Conservation (phyloP, 2,329 filamentous ascomycete species). For the Fusarium siculi region DNA sequence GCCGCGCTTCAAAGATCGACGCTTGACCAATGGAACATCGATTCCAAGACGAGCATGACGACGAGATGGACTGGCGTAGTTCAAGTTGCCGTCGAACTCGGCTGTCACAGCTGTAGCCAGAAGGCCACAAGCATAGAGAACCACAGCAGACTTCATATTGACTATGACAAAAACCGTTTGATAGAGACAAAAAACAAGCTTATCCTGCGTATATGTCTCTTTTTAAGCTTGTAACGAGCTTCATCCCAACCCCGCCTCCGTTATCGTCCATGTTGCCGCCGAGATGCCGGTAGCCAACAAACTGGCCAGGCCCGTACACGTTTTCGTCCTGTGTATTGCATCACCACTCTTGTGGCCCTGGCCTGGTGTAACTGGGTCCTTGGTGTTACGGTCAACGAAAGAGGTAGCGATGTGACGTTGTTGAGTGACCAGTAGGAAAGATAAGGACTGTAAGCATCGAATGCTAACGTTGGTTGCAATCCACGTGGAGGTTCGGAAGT, state of each 20-base stretch:
- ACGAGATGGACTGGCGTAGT: conserved; percentile 74
- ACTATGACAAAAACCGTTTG: neutral
- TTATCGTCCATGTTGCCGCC: neutral
- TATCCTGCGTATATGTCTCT: neutral
- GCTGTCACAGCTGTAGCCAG: conserved; percentile 10
- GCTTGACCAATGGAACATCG: conserved; percentile 59
- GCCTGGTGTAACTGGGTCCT: neutral
- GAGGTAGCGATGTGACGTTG: conserved; percentile 21
- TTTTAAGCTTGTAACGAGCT: conserved; percentile 7
- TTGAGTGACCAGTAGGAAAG: conserved; percentile 8
- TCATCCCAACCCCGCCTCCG: neutral
- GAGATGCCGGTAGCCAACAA: conserved; percentile 15
- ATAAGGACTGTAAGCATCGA: conserved; percentile 32
- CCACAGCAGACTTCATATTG: conserved; percentile 9
- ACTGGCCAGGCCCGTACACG: conserved; percentile 11
- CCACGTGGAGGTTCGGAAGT: conserved; percentile 20
- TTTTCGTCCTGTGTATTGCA: conserved; percentile 21
- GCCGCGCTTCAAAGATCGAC: conserved; percentile 25
- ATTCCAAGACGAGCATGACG: conserved; percentile 72
- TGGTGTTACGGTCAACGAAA: conserved; percentile 14
- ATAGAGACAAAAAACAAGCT: neutral
- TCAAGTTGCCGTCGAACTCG: conserved; percentile 62
- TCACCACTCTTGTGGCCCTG: conserved; percentile 3
- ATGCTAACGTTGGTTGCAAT: conserved; percentile 2
- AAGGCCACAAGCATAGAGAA: conserved; percentile 10